Base-by-base conservation (phyloP, 495 filamentous ascomycete species). In the Penicillium flavigenum region DNA sequence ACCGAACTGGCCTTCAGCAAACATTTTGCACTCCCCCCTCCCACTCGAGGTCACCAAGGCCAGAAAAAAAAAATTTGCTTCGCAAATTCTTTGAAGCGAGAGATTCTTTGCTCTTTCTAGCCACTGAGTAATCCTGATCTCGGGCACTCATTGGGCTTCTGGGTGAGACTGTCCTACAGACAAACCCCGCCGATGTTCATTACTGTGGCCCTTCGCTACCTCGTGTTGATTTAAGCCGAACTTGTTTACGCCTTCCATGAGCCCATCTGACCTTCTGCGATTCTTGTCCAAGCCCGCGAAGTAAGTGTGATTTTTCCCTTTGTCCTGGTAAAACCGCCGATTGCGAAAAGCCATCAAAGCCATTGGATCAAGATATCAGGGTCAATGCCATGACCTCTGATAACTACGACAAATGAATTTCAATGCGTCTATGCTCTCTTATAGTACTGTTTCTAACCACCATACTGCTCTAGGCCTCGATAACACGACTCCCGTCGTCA, bases 221-320 rank as follows among this genome's bases (percentile, higher is more conserved):
- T 67, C 69, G 63, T 69, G 68, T 71, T 72, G 62, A 51, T 71
- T 51, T 77, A 68, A 73, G 66, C 61, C 53, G 63, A 60, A 62
- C 63, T 60, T 58, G 52, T 63, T 61, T 62, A 63, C 63, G 72
- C 70, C 77, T 85, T 88, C 83, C 83, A 97, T 96, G 93, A 93
- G 83, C 86, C 86, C 85, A 74, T 87, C 86, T 79, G 91, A 96
- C 74, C 86, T 96, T 64, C 84, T 97, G 68, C 90, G 91, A 79
- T 92, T 96, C 79, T 84, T 97, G 61, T 96, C 90, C 59, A 95
- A 95, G 81, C 93, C 92, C 67, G 91, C 90, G 70, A 96, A 96
- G 92, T 98, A 75, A 73, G 88, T 79, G 17, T 42, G 51, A 62
- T 51, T 41, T 31, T 51, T 53, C 32, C 51, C n/a, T 31, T 14